Percentiles rank a stretch among this genome's conserved stretches.
Conservation (phyloP, 192 early-diverging fungal species). For the Coemansia sp. region DNA sequence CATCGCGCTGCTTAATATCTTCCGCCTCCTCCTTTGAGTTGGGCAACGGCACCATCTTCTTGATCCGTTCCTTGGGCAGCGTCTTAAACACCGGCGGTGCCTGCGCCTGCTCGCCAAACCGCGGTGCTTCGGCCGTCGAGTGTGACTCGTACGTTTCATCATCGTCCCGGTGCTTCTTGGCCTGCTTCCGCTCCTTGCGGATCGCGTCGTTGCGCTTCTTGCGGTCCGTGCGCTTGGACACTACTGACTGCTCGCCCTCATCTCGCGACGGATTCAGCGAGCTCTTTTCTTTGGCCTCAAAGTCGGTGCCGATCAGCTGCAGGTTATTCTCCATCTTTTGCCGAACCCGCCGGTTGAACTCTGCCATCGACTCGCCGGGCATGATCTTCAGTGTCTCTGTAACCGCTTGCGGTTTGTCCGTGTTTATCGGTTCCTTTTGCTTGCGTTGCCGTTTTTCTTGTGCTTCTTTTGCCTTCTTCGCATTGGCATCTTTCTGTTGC, state of each 20-base stretch:
- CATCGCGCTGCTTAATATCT: conserved; percentile 29
- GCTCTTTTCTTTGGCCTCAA: neutral
- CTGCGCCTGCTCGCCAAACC: conserved; percentile 49
- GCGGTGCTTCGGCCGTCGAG: conserved; percentile 7
- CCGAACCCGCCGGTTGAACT: conserved; percentile 34
- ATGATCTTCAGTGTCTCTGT: conserved; percentile 34
- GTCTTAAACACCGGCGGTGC: conserved; percentile 50
- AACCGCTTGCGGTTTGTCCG: conserved; percentile 14
- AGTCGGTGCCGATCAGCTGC: conserved; percentile 22
- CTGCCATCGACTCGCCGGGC: conserved; percentile 38
- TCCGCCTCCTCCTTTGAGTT: conserved; percentile 29
- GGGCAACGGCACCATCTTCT: conserved; percentile 46
- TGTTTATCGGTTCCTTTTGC: neutral
- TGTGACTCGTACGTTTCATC: conserved; percentile 9
- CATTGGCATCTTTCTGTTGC: conserved; percentile 10
- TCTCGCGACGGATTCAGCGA: conserved; percentile 28
- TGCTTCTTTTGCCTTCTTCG: conserved; percentile 27
- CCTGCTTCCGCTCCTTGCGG: conserved; percentile 30
- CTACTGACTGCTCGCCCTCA: conserved; percentile 19
- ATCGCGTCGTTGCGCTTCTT: conserved; percentile 31
- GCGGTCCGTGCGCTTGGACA: conserved; percentile 37
- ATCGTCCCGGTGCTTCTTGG: conserved; percentile 25
- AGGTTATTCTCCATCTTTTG: conserved; percentile 47
- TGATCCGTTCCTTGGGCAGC: conserved; percentile 45
- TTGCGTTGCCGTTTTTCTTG: conserved; percentile 8